Percentiles rank a stretch among this genome's conserved stretches.
Conservation (phyloP, 2,329 filamentous ascomycete genomes). For the Curvularia verruculosa region DNA sequence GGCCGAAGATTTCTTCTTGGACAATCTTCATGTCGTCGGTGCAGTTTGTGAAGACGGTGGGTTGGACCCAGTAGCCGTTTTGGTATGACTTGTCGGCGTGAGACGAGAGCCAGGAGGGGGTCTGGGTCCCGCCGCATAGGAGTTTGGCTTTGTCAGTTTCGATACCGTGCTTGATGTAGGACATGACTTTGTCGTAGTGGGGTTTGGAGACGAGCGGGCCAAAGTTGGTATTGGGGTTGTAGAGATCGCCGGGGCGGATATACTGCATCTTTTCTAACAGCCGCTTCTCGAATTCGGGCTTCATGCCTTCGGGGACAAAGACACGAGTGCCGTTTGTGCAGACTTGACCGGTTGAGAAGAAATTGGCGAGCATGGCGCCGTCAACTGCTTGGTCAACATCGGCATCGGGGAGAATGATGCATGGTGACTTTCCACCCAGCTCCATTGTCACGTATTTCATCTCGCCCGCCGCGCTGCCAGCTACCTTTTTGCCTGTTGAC, state of each 20-base stretch:
- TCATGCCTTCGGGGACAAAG: slow-evolving; percentile 73
- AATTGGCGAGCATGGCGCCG: slow-evolving; percentile 92
- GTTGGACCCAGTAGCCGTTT: slow-evolving; percentile 81
- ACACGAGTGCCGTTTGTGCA: slow-evolving; percentile 93
- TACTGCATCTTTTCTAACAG: slow-evolving; percentile 73
- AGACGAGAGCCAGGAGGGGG: slow-evolving; percentile 57
- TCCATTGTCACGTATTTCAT: slow-evolving; percentile 96
- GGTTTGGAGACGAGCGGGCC: slow-evolving; percentile 78
- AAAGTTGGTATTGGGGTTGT: slow-evolving; percentile 77
- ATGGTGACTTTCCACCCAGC: slow-evolving; percentile 83
- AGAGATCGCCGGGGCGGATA: slow-evolving; percentile 74
- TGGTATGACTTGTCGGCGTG: slow-evolving; percentile 51
- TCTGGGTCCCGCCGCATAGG: slow-evolving; percentile 71
- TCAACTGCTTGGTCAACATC: slow-evolving; percentile 81
- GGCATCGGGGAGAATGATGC: slow-evolving; percentile 80
- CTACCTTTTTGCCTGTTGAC: slow-evolving; percentile 81
- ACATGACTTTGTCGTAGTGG: slow-evolving; percentile 78
- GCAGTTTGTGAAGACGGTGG: slow-evolving; percentile 86
- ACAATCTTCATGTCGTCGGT: slow-evolving; percentile 81
- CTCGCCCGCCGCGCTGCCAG: slow-evolving; percentile 71
- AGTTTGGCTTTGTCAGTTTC: slow-evolving; percentile 75
- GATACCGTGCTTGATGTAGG: slow-evolving; percentile 77
- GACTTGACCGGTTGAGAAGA: slow-evolving; percentile 88
- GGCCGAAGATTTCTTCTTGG: slow-evolving; percentile 85
- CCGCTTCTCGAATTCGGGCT: slow-evolving; percentile 69